Evolutionary conservation across 352 stramenopile species (phyloP).

Genomic region (Globisporangium emineosum): DNA sequence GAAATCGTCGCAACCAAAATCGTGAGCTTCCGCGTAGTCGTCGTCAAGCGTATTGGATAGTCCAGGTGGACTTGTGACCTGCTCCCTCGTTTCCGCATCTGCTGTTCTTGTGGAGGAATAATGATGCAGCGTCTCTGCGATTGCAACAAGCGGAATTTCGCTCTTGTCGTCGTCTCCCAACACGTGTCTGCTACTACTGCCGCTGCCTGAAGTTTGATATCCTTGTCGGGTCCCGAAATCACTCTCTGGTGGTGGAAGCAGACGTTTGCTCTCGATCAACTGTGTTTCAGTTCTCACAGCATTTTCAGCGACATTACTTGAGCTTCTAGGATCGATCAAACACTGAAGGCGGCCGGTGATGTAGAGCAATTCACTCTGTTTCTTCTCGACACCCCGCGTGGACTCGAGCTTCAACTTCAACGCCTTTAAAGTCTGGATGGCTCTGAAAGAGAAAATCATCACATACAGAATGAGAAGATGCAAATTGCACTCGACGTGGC

Average conservation of each 20-base stretch:
- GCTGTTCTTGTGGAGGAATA: background rate
- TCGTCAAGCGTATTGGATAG: background rate
- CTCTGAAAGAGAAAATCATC: constrained; percentile 4
- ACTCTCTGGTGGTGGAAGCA: constrained; percentile 11
- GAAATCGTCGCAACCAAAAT: background rate
- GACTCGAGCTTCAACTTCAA: constrained; percentile 7
- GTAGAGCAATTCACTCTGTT: background rate
- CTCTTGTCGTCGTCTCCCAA: constrained; percentile 6
- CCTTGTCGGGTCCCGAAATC: constrained; percentile 3
- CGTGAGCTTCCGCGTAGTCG: background rate
- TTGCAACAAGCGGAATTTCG: constrained; percentile 12
- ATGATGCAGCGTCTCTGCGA: background rate
- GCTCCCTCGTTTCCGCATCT: background rate
- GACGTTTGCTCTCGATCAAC: background rate
- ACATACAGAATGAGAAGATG: background rate
- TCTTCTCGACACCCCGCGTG: background rate
- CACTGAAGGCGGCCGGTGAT: constrained; percentile 6
- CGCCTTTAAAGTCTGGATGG: constrained; percentile 10
- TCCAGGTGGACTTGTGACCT: background rate
- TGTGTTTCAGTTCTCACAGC: background rate
- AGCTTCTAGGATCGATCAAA: background rate
- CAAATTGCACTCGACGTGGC: background rate
- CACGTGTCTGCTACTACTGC: background rate
- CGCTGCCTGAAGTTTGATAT: background rate
- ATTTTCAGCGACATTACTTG: background rate